Percentiles rank a stretch among this genome's conserved stretches.
Evolutionary conservation across 345 rosid species (phyloP).

Genomic region (Carallia pectinifolia): DNA sequence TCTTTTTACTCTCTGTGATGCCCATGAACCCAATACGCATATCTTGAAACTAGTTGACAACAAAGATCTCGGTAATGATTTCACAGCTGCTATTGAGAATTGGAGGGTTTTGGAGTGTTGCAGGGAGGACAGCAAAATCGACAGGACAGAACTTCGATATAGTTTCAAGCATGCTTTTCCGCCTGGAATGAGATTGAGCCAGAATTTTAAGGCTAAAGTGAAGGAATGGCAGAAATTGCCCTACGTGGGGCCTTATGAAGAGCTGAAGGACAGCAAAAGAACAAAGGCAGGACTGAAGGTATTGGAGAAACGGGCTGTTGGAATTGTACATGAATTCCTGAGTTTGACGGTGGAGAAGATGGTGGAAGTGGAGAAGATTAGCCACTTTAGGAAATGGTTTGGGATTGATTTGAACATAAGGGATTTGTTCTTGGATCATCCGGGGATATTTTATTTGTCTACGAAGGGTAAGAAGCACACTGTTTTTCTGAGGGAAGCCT

Average conservation of each 20-base stretch:
- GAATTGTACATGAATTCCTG: conserved; percentile 71
- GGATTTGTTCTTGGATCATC: conserved; percentile 92
- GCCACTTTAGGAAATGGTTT: conserved; percentile 81
- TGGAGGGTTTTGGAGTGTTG: conserved; percentile 81
- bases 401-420: conserved; percentile 77
- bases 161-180: conserved; percentile 74
- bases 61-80: conserved; percentile 21
- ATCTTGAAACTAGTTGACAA: conserved; percentile 52
- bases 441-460: conserved; percentile 76
- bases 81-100: conserved; percentile 64
- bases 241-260: conserved; percentile 71
- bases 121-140: conserved; percentile 45
- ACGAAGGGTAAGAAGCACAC: conserved; percentile 84
- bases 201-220: conserved; percentile 68
- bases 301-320: conserved; percentile 76
- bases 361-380: conserved; percentile 93
- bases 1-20: conserved; percentile 54
- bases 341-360: conserved; percentile 83
- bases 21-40: conserved; percentile 68
- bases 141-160: conserved; percentile 48
- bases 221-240: conserved; percentile 82
- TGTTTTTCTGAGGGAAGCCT: conserved; percentile 84
- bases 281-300: conserved; percentile 46
- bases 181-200: conserved; percentile 77
- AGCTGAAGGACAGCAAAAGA: conserved; percentile 43